A percentile compares a stretch with the other conserved stretches of the same genome.
These are phyloP conservation scores for Coccomyxa subellipsoidea DNA, from an alignment of 163 green algal species.

Conservation along the genomic window DNA sequence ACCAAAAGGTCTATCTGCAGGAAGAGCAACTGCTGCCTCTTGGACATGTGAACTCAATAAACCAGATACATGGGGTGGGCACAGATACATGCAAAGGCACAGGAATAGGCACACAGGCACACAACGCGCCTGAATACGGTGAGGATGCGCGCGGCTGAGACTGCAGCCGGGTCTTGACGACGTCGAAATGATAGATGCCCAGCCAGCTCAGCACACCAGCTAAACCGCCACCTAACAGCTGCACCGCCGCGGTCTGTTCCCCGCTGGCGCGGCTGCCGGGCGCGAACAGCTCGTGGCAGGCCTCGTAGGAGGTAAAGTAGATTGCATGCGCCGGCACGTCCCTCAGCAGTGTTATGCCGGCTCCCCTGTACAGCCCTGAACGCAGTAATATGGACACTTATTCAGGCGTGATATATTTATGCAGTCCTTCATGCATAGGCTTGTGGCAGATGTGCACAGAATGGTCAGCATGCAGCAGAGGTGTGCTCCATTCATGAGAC, in stretches of 20 bases:
- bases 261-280: slow-evolving; percentile 12
- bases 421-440: no score
- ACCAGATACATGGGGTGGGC: no score
- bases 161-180: slow-evolving; percentile 62
- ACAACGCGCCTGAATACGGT: slow-evolving; percentile 20
- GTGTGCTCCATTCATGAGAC: background rate
- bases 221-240: slow-evolving; percentile 22
- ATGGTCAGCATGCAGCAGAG: no score
- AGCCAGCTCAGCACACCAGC: slow-evolving; percentile 55
- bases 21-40: no score
- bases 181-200: slow-evolving; percentile 66
- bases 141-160: slow-evolving; percentile 22
- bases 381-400: no score
- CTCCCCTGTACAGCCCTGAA: slow-evolving; percentile 60
- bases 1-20: no score
- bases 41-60: no score
- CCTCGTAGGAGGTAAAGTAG: slow-evolving; percentile 49
- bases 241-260: background rate
- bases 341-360: slow-evolving; percentile 49
- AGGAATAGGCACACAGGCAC: no score
- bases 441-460: no score
- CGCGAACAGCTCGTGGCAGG: slow-evolving; percentile 26
- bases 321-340: slow-evolving; percentile 61
- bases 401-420: no score
- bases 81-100: no score